These are phyloP conservation scores for Parmelia sp. DNA, from an alignment of 495 filamentous ascomycete genomes.

Conservation along the genomic window DNA sequence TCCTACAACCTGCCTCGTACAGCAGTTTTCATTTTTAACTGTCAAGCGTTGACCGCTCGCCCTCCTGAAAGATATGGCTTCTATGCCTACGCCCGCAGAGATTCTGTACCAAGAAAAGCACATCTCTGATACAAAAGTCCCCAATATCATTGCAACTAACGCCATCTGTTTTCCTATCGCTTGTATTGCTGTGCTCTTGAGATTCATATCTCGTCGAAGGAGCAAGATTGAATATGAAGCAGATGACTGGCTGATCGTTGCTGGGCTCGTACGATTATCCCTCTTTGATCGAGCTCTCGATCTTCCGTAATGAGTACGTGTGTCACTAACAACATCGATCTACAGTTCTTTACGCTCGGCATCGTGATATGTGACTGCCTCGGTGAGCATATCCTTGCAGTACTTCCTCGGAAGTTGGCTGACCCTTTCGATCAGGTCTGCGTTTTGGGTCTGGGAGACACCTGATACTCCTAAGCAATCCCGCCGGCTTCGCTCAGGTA, in stretches of 20 bases:
- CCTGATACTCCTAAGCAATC: neutral
- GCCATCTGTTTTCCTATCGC: neutral
- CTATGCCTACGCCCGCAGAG: too few species aligned
- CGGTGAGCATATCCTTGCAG: neutral
- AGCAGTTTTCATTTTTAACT: neutral
- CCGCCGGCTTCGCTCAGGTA: conserved; percentile 10
- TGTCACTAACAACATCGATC: neutral
- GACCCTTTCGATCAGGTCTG: neutral
- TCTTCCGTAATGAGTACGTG: neutral
- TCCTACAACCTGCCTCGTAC: neutral
- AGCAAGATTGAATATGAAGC: conserved; percentile 1
- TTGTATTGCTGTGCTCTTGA: neutral
- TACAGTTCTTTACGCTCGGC: neutral
- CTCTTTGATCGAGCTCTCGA: neutral
- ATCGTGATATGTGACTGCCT: neutral
- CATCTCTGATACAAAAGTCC: neutral
- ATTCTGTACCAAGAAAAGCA: too few species aligned
- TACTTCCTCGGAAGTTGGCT: too few species aligned
- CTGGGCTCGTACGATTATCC: neutral
- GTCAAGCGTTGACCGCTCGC: neutral
- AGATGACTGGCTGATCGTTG: conserved; percentile 15
- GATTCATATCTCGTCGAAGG: conserved; percentile 1
- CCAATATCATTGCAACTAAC: neutral
- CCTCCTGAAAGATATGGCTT: neutral
- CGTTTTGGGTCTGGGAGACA: conserved; percentile 10